Base-by-base conservation (phyloP, 192 early-diverging fungal genomes). In the Coemansia reversa region DNA sequence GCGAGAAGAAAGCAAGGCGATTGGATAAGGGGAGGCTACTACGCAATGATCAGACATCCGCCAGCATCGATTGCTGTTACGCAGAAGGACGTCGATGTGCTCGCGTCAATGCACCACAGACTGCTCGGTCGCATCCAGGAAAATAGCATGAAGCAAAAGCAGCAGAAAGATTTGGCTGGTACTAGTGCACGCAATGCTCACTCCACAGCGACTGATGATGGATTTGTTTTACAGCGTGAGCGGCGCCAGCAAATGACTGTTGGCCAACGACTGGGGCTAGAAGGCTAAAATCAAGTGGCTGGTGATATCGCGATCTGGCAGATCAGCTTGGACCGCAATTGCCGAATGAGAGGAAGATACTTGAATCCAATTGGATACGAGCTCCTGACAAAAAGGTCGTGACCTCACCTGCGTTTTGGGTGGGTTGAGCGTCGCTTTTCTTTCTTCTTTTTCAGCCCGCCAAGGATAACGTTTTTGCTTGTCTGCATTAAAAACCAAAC, bases 71-170 rank as follows among this genome's bases (percentile, higher is more conserved):
- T 74, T 19, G 59, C 53, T 1, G 55, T 80, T n/a, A 61, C 78
- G 47, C 72, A 80, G 63, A 72, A 74, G 63, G 78, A 80, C 63
- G 72, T 72, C 12, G 78, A 80, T 39, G 69, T 63, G 52, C 66
- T 80, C 20, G 78, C 78, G 2, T 53, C 68, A 14, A 56, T 48
- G 47, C 77, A 80, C 58, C 72, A 69, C 62, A 28, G 48, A 68
- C 60, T 79, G 22, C 68, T 79, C 14, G 61, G 19, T 1, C 58
- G 58, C 49, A 61, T 78, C 27, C 62, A 72, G 45, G n/a, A 45
- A 28, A 48, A 51, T 54, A 25, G 16, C 24, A 32, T 29, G 51
- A 18, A 42, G 35, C 35, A 24, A 27, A 51, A 18, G 29, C 64
- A 58, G 47, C 42, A 51, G 30, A n/a, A 20, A 9, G 14, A 14